Conservation (phyloP, 306 rosid genomes). For the Glycine soja region DNA sequence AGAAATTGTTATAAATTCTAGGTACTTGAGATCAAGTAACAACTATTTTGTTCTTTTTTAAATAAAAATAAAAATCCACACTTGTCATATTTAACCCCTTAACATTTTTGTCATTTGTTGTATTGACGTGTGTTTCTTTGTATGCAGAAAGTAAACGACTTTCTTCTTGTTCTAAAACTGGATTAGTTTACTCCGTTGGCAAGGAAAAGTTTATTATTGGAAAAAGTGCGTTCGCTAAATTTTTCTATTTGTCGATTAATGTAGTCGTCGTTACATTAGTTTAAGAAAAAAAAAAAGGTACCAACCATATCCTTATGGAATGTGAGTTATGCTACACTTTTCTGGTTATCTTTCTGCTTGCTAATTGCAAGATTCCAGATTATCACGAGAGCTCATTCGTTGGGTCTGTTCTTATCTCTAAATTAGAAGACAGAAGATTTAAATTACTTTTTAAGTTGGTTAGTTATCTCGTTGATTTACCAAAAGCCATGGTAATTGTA, state of each 20-base stretch:
- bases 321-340: slow-evolving; percentile 25
- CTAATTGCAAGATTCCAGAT: slow-evolving; percentile 36
- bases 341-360: neutral
- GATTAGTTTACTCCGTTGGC: neutral
- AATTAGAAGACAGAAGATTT: neutral
- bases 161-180: neutral
- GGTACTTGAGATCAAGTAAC: too few species aligned
- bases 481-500: slow-evolving; percentile 1
- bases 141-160: neutral
- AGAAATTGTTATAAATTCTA: too few species aligned
- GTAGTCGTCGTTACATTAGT: neutral
- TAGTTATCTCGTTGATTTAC: slow-evolving; percentile 30
- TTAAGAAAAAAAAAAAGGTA: neutral
- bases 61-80: too few species aligned
- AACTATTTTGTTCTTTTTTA: too few species aligned
- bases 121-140: neutral
- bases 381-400: neutral
- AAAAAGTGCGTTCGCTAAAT: neutral
- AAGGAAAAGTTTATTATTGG: slow-evolving; percentile 3
- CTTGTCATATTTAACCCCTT: neutral
- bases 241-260: neutral
- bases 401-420: slow-evolving; percentile 33
- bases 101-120: neutral
- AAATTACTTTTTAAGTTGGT: neutral
- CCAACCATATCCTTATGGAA: slow-evolving; percentile 33